Conservation (phyloP, 306 rosid genomes). For the Rubus idaeus region DNA sequence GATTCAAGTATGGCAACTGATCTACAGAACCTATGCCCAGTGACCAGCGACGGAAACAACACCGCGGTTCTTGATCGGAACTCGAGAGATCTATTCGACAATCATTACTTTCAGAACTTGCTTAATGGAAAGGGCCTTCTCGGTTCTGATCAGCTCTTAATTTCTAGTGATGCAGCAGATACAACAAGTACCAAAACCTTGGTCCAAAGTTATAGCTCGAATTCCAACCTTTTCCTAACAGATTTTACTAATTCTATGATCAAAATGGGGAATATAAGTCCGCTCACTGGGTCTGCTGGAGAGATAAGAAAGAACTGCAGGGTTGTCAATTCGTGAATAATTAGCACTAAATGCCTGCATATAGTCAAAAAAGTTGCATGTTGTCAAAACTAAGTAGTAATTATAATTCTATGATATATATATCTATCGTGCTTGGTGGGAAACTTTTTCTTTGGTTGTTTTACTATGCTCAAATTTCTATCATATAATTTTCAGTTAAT, state of each 20-base stretch:
- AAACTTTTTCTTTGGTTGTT: too few relatives aligned
- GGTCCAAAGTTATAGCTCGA: slow-evolving; percentile 52
- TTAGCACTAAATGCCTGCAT: neutral
- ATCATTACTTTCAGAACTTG: slow-evolving; percentile 70
- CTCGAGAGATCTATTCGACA: slow-evolving; percentile 82
- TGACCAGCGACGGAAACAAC: slow-evolving; percentile 56
- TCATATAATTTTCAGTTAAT: neutral
- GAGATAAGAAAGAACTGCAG: slow-evolving; percentile 78
- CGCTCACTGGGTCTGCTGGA: slow-evolving; percentile 65
- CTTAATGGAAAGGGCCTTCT: slow-evolving; percentile 61
- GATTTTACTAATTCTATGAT: slow-evolving; percentile 75
- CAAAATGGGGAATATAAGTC: slow-evolving; percentile 73
- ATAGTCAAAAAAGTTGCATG: neutral
- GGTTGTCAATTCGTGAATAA: slow-evolving; percentile 37
- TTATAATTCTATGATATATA: too few relatives aligned
- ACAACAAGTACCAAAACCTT: slow-evolving; percentile 45
- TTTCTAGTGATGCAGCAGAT: slow-evolving; percentile 44
- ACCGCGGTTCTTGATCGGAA: slow-evolving; percentile 58
- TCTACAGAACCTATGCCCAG: slow-evolving; percentile 66
- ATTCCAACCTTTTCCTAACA: slow-evolving; percentile 38
- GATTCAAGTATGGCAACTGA: slow-evolving; percentile 49
- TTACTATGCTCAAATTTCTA: too few relatives aligned
- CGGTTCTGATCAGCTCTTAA: slow-evolving; percentile 68
- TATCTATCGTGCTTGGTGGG: too few relatives aligned
- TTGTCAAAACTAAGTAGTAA: neutral